Conservation (phyloP, 2,329 filamentous ascomycete genomes). For the Hymenoscyphus albidus region DNA sequence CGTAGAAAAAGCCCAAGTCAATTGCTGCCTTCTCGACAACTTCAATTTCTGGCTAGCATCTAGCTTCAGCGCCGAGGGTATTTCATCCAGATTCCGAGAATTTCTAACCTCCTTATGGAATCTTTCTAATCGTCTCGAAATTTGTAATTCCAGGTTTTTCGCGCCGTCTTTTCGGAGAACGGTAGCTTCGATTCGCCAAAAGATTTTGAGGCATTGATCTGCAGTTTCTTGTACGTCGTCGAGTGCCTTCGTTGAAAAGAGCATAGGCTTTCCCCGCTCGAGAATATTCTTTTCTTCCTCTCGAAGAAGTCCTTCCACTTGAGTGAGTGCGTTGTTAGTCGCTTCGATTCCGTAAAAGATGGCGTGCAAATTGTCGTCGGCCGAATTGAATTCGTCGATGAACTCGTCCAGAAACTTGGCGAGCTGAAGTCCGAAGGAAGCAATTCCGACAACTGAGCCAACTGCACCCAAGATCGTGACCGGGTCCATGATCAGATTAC, state of each 20-base stretch:
- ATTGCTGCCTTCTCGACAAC: background rate
- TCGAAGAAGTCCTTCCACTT: background rate
- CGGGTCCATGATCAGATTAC: slow-evolving; percentile 8
- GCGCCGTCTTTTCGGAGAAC: slow-evolving; percentile 1
- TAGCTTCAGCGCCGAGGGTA: background rate
- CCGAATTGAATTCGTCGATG: background rate
- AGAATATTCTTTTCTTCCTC: slow-evolving; percentile 1
- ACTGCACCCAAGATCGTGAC: slow-evolving; percentile 6
- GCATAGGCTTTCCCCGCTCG: background rate
- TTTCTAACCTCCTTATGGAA: background rate
- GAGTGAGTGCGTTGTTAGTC: background rate
- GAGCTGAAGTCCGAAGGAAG: slow-evolving; percentile 5
- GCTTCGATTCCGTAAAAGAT: background rate
- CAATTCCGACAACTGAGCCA: slow-evolving; percentile 10
- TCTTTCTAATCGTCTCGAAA: background rate
- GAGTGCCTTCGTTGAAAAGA: slow-evolving; percentile 6
- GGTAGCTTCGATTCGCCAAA: slow-evolving; percentile 9
- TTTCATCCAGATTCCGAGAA: background rate
- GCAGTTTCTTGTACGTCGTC: background rate
- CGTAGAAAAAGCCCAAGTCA: background rate
- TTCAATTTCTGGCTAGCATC: background rate
- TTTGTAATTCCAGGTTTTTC: background rate
- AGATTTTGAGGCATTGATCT: slow-evolving; percentile 8
- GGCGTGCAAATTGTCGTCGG: background rate
- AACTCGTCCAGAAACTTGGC: slow-evolving; percentile 4